Conservation (phyloP, 202 grass and related monocot genomes). For the Setaria italica region DNA sequence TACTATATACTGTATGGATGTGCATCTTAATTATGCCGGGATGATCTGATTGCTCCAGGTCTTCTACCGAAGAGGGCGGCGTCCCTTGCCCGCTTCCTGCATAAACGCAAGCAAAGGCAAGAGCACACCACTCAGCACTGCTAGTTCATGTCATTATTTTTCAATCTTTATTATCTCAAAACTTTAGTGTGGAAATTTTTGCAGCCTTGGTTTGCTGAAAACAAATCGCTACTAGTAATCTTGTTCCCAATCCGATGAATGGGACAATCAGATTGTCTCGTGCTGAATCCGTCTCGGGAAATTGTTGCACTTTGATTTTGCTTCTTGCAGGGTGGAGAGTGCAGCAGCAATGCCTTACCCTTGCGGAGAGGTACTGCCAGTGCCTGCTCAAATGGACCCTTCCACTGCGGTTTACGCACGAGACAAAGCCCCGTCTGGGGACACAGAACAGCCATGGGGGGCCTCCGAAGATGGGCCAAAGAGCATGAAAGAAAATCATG, state of each 20-base stretch:
- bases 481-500: not conserved
- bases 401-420: not conserved
- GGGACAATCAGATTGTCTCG: not conserved
- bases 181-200: too few relatives aligned
- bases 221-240: not conserved
- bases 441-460: constrained; percentile 27
- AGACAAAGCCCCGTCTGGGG: not conserved
- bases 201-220: too few relatives aligned
- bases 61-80: constrained; percentile 56
- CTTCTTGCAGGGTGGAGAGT: constrained; percentile 11
- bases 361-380: constrained; percentile 4
- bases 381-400: constrained; percentile 5
- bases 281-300: not conserved
- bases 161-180: not conserved
- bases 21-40: not conserved
- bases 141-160: not conserved
- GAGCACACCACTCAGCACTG: not conserved
- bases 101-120: constrained; percentile 71
- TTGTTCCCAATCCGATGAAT: not conserved
- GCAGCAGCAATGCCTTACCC: constrained; percentile 14
- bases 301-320: not conserved
- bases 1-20: too few relatives aligned
- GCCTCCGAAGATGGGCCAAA: not conserved
- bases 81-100: constrained; percentile 68
- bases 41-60: constrained; percentile 37